Conservation (phyloP, 257 asterid species). For the Forsythia suspensa region DNA sequence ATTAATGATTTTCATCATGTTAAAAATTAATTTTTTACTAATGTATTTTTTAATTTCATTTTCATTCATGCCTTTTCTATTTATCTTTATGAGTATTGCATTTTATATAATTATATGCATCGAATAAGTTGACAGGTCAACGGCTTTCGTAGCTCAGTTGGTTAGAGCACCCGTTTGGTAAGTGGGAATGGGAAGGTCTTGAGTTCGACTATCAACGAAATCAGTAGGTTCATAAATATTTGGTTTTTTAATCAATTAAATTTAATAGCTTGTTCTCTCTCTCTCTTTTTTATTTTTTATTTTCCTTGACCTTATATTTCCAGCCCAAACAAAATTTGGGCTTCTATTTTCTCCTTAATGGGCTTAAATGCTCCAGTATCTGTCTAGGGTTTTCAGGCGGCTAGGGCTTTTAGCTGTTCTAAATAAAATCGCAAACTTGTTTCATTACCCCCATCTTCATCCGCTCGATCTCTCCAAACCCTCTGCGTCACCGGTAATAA, state of each 20-base stretch:
- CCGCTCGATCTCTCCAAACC: neutral
- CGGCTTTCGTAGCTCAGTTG: slow-evolving; percentile 46
- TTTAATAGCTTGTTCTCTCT: too few relatives aligned
- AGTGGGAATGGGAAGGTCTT: slow-evolving; percentile 41
- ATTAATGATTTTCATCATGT: too few relatives aligned
- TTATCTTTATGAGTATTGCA: too few relatives aligned
- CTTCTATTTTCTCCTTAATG: neutral
- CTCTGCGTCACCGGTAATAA: neutral
- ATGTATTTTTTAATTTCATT: too few relatives aligned
- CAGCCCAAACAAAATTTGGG: neutral
- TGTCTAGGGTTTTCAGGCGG: neutral
- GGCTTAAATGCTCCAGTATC: neutral
- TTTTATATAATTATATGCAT: too few relatives aligned
- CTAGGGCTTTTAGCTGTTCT: neutral
- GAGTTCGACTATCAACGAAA: too few relatives aligned
- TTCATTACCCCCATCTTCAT: neutral
- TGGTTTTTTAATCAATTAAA: too few relatives aligned
- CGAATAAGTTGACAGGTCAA: too few relatives aligned
- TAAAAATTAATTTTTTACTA: too few relatives aligned
- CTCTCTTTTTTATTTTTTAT: too few relatives aligned
- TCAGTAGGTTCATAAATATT: too few relatives aligned
- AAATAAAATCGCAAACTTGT: neutral
- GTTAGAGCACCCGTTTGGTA: slow-evolving; percentile 59
- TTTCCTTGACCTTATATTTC: neutral
- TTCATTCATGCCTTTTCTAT: too few relatives aligned